A percentile compares a stretch with the other conserved stretches of the same genome.
Evolutionary conservation across 169 alveolate species (phyloP).

Genomic region (Amoebophrya sp.): DNA sequence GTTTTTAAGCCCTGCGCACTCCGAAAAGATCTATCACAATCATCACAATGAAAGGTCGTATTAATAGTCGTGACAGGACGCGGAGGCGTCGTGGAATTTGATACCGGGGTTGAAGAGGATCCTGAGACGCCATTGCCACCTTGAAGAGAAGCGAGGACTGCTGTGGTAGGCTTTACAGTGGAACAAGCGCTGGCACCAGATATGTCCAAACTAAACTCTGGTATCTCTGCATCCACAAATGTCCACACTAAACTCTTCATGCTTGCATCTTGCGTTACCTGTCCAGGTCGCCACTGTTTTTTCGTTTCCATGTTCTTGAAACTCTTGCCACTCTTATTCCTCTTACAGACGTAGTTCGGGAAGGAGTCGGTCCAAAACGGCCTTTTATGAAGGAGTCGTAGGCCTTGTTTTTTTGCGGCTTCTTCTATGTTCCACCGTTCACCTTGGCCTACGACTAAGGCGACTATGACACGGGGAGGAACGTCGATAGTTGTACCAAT

Average conservation of each 20-base stretch:
- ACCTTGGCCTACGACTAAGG: background rate
- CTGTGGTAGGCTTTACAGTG: background rate
- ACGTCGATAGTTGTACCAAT: background rate
- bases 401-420: background rate
- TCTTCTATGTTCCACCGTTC: background rate
- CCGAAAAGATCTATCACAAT: background rate
- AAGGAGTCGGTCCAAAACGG: background rate
- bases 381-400: background rate
- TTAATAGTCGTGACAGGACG: background rate
- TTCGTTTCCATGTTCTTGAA: conserved; percentile 12
- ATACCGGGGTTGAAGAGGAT: background rate
- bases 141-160: background rate
- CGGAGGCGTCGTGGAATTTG: background rate
- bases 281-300: conserved; percentile 1
- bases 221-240: background rate
- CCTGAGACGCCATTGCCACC: background rate
- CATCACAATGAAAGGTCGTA: background rate
- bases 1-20: background rate
- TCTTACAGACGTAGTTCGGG: background rate
- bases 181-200: background rate
- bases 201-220: background rate
- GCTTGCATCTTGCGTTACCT: background rate
- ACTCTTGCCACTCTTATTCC: background rate
- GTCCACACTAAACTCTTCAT: background rate
- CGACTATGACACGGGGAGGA: background rate